A percentile compares a stretch with the other conserved stretches of the same genome.
Evolutionary conservation across 805 yeast genomes (phyloP).

Genomic region (Saturnispora ahearnii): DNA sequence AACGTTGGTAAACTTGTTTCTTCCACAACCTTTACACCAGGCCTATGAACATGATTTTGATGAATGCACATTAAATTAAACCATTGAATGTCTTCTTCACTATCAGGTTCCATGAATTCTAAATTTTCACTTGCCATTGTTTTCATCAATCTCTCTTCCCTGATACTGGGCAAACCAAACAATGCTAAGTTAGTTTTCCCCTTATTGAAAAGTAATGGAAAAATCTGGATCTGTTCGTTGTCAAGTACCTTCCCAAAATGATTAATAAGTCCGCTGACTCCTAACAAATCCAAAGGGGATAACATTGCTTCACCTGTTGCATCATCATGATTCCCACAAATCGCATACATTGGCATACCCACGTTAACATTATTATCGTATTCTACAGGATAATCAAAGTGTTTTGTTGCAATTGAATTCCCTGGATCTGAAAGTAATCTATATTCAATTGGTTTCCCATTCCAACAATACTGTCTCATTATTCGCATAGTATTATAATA

Average conservation of each 20-base stretch:
- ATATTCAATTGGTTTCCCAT: slow-evolving; percentile 80
- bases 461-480: slow-evolving; percentile 64
- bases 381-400: slow-evolving; percentile 67
- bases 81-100: slow-evolving; percentile 51
- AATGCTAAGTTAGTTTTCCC: slow-evolving; percentile 76
- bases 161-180: slow-evolving; percentile 79
- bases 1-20: slow-evolving; percentile 77
- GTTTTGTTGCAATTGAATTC: slow-evolving; percentile 45
- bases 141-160: slow-evolving; percentile 81
- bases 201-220: slow-evolving; percentile 75
- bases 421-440: slow-evolving; percentile 76
- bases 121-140: slow-evolving; percentile 77
- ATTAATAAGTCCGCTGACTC: slow-evolving; percentile 75
- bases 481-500: slow-evolving; percentile 73
- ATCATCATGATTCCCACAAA: slow-evolving; percentile 95
- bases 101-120: slow-evolving; percentile 61
- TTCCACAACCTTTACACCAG: slow-evolving; percentile 75
- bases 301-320: slow-evolving; percentile 79
- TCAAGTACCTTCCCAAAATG: slow-evolving; percentile 80
- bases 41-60: slow-evolving; percentile 80
- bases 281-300: slow-evolving; percentile 77
- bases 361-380: slow-evolving; percentile 88
- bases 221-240: slow-evolving; percentile 61
- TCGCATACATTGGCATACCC: slow-evolving; percentile 83
- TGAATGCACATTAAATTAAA: slow-evolving; percentile 82